Percentiles rank a stretch among this genome's conserved stretches.
Evolutionary conservation across 768 basidiomycete genomes (phyloP).

Genomic region (Naematelia encephala): DNA sequence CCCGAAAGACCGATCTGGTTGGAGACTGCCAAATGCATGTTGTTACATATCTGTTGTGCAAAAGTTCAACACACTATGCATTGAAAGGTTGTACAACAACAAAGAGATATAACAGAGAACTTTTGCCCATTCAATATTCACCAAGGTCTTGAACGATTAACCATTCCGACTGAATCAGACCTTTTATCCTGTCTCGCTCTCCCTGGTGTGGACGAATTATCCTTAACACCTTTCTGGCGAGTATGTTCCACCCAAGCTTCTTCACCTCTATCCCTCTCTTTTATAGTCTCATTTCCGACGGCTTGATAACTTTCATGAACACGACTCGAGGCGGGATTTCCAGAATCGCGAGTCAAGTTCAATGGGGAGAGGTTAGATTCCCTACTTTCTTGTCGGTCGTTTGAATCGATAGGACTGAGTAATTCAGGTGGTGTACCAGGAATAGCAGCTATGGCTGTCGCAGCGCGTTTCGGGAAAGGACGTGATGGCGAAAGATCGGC

Average conservation of each 20-base stretch:
- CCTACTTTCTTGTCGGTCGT: neutral
- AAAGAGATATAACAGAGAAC: too few relatives aligned
- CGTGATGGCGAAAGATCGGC: neutral
- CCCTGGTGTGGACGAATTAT: neutral
- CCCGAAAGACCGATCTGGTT: too few relatives aligned
- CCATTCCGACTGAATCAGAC: conserved; percentile 31
- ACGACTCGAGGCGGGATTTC: neutral
- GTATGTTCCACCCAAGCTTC: conserved; percentile 1
- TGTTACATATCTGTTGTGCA: neutral
- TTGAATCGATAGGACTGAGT: too few relatives aligned
- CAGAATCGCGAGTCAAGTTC: neutral
- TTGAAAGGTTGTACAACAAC: too few relatives aligned
- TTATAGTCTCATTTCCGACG: too few relatives aligned
- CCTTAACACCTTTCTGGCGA: neutral
- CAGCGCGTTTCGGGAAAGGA: neutral
- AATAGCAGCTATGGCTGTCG: neutral
- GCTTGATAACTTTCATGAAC: too few relatives aligned
- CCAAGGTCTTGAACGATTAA: conserved; percentile 26
- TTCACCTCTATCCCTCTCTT: neutral
- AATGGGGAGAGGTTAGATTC: conserved; percentile 8
- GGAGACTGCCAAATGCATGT: too few relatives aligned
- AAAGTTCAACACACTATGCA: too few relatives aligned
- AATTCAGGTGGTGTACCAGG: too few relatives aligned
- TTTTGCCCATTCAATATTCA: too few relatives aligned
- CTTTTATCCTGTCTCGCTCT: conserved; percentile 4